phyloP scores from a whole-genome alignment of 2,329 filamentous ascomycete genomes.

The Monosporascus sp. region DNA sequence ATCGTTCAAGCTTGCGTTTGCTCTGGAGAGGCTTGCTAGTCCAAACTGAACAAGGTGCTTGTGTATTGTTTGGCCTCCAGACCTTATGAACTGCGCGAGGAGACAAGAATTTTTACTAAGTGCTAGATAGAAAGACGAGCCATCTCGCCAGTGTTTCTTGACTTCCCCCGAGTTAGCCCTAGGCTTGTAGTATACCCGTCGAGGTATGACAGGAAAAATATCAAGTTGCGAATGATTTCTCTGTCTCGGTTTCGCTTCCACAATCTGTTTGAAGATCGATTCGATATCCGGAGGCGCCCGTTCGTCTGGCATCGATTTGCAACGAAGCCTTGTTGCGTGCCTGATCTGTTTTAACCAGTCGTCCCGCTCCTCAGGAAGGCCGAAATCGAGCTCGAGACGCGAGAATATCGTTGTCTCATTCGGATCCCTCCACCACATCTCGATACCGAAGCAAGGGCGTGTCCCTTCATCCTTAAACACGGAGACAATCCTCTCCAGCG shows the following conservation, averaged over 20 bases:
- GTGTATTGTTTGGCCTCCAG: slow-evolving; percentile 40
- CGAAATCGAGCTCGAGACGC: slow-evolving; percentile 45
- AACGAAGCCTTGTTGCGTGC: slow-evolving; percentile 28
- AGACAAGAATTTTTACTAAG: slow-evolving; percentile 50
- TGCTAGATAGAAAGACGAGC: slow-evolving; percentile 49
- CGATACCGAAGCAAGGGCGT: slow-evolving; percentile 45
- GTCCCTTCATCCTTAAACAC: slow-evolving; percentile 47
- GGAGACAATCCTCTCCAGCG: slow-evolving; percentile 46
- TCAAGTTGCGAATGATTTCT: slow-evolving; percentile 30
- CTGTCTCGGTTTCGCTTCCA: slow-evolving; percentile 39
- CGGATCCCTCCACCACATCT: slow-evolving; percentile 51
- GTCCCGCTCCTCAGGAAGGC: slow-evolving; percentile 42
- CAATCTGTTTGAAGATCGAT: slow-evolving; percentile 39
- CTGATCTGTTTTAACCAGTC: slow-evolving; percentile 45
- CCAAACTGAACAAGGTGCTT: slow-evolving; percentile 46
- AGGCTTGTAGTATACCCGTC: slow-evolving; percentile 34
- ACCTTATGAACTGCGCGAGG: slow-evolving; percentile 44
- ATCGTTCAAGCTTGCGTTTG: slow-evolving; percentile 47
- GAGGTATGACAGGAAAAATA: slow-evolving; percentile 49
- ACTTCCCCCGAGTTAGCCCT: slow-evolving; percentile 37
- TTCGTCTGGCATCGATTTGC: slow-evolving; percentile 26
- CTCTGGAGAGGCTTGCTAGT: slow-evolving; percentile 45
- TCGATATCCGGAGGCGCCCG: slow-evolving; percentile 43
- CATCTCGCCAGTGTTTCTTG: slow-evolving; percentile 41
- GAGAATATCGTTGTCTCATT: slow-evolving; percentile 40